A percentile compares a stretch with the other conserved stretches of the same genome.
Evolutionary conservation across 2,329 filamentous ascomycete genomes (phyloP).

Genomic region (Gremmenia infestans): DNA sequence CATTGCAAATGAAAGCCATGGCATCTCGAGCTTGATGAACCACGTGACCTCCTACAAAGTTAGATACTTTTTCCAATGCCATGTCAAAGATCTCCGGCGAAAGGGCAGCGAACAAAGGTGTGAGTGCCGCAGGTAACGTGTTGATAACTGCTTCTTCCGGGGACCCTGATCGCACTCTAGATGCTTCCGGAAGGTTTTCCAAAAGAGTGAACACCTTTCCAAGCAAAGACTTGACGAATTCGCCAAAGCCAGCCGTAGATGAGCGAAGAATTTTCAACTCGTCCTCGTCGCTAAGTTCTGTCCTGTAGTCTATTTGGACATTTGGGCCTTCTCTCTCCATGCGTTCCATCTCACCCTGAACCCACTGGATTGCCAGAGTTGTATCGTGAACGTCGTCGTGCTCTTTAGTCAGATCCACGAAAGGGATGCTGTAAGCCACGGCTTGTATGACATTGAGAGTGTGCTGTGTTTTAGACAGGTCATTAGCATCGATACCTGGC

Average conservation of each 20-base stretch:
- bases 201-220: slow-evolving; percentile 93
- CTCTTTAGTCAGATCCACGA: slow-evolving; percentile 73
- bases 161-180: slow-evolving; percentile 80
- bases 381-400: slow-evolving; percentile 65
- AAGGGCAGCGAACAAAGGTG: slow-evolving; percentile 81
- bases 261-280: slow-evolving; percentile 86
- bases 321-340: slow-evolving; percentile 86
- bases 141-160: slow-evolving; percentile 98
- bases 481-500: slow-evolving; percentile 95
- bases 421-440: slow-evolving; percentile 92
- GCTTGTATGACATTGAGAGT: slow-evolving; percentile 93
- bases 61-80: slow-evolving; percentile 83
- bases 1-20: slow-evolving; percentile 98
- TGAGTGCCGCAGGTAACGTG: slow-evolving; percentile 84
- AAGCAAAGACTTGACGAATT: slow-evolving; percentile 85
- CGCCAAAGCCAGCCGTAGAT: slow-evolving; percentile 87
- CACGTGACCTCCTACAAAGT: slow-evolving; percentile 89
- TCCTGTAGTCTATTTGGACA: slow-evolving; percentile 78
- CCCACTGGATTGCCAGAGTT: slow-evolving; percentile 82
- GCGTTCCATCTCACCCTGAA: slow-evolving; percentile 87
- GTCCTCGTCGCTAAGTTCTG: slow-evolving; percentile 76
- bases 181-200: slow-evolving; percentile 90
- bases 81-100: slow-evolving; percentile 92
- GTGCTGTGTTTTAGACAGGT: slow-evolving; percentile 92
- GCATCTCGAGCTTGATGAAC: slow-evolving; percentile 95